Base-by-base conservation (phyloP, 352 stramenopile species). In the Nothophytophthora sp. region DNA sequence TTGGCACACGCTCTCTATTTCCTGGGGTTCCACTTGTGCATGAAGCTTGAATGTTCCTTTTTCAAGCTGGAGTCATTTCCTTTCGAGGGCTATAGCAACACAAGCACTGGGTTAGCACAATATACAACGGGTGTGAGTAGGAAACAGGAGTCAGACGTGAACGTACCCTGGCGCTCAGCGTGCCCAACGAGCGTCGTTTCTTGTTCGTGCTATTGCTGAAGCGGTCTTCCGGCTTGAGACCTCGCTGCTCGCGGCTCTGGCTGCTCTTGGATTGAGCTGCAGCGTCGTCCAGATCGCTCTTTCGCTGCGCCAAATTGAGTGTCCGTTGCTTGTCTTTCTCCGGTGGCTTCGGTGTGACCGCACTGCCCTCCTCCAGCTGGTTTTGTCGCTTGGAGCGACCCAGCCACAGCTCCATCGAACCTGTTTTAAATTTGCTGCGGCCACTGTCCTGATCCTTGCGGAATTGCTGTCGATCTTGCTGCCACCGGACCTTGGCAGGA, bases 121-220 rank as follows among this genome's bases (percentile, higher is more conserved):
- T 10, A n/a, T 16, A 19, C 8, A 25, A 18, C 13, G 7, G 8
- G 16, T 15, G 16, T 30, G 8, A 19, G 4, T 36, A 46, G 18
- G 3, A 22, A 12, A 32, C 27, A 32, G 27, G 27, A 12, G 27
- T 32, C 27, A 32, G 6, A 3, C 9, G 15, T 18, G 22, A 41
- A 51, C 60, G 24, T 57, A 69, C 60, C 37, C 33, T 53, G 30
- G 52, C 58, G 24, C 58, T 63, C 16, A 67, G 29, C 36, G 45
- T 65, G 34, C 46, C 55, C 15, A 70, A 27, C 35, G 55, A 66
- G 16, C 39, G 27, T 46, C 44, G 35, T 27, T 47, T 63, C 28
- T 65, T 62, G 27, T 50, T 10, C 24, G 5, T 37, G 30, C 34
- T 38, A 42, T 35, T 50, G 51, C 6, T 8, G 29, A 35, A 54